Base-by-base conservation (phyloP, 768 basidiomycete genomes). In the Termitomyces sp. region DNA sequence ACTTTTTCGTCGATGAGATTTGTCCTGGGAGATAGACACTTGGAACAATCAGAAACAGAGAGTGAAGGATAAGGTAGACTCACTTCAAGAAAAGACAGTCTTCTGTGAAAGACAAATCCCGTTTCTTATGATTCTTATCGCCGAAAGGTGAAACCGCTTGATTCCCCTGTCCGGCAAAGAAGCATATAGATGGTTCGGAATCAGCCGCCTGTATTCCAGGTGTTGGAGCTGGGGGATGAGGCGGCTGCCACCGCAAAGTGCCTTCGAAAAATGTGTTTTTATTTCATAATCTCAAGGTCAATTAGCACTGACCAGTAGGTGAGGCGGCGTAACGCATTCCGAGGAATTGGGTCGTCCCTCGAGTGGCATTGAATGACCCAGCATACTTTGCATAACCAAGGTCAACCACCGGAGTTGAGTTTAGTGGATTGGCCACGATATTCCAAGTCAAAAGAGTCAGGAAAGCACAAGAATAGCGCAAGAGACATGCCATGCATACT, bases 241-340 rank as follows among this genome's bases (percentile, higher is more conserved):
- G 76, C 0, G 68, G 72, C 36, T 66, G 61, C 65, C 73, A 79
- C 27, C 77, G 68, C n/a, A 74, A 55, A 24, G 65, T 56, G 24
- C 70, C 76, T 74, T 47, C 1, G n/a, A 27, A 43, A 44, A 26
- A 14, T 49, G 41, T 36, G 26, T 16, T 13, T 42, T 22, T 18
- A 16, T 31, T 27, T 53, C 36, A n/a, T 8, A 24, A 29, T n/a
- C 5, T 22, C 9, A 18, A 41, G 8, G 26, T 37, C 26, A 20
- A 4, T 12, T 0, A 31, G 12, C n/a, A 36, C 48, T 31, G 18
- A 77, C 79, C 80, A 22, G 72, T 59, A 9, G 81, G 80, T n/a
- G 79, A 69, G 20, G 78, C 78, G 3, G 82, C 81, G 65, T 77
- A 83, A 10, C 81, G 72, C 46, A 81, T 71, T 1, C 76, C 75